phyloP scores from a whole-genome alignment of 768 basidiomycete species.

The Tylopilus subfusipes region DNA sequence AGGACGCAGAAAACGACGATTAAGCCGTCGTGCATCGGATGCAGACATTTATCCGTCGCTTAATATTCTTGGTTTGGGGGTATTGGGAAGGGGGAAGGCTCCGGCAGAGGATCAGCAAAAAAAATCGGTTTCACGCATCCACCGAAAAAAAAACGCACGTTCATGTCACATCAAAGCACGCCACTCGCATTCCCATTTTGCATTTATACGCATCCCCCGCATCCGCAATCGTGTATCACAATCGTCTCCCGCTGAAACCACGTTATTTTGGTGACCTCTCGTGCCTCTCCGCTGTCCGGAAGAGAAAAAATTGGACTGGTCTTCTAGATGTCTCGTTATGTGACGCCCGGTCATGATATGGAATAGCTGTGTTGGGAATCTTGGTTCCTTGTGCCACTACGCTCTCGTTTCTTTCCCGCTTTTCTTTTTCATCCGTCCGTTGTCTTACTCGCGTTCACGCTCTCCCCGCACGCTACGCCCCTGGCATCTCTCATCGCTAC shows the following conservation, averaged over 20 bases:
- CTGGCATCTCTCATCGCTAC: neutral
- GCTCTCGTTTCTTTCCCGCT: neutral
- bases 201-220: constrained; percentile 3
- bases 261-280: neutral
- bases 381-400: constrained; percentile 9
- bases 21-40: neutral
- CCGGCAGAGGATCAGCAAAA: neutral
- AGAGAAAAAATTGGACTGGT: neutral
- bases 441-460: neutral
- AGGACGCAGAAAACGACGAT: constrained; percentile 26
- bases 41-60: neutral
- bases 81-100: constrained; percentile 15
- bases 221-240: constrained; percentile 3
- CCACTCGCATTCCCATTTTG: constrained; percentile 5
- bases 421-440: neutral
- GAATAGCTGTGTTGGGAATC: constrained; percentile 10
- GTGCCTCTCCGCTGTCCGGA: constrained; percentile 16
- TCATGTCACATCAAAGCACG: constrained; percentile 1
- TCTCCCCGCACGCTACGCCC: neutral
- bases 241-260: neutral
- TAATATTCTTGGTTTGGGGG: constrained; percentile 9
- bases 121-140: constrained; percentile 6
- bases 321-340: constrained; percentile 9
- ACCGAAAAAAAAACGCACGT: neutral
- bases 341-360: constrained; percentile 11